Evolutionary conservation across 1,284 basidiomycete genomes (phyloP).

Genomic region (Trichosporon ovoides): DNA sequence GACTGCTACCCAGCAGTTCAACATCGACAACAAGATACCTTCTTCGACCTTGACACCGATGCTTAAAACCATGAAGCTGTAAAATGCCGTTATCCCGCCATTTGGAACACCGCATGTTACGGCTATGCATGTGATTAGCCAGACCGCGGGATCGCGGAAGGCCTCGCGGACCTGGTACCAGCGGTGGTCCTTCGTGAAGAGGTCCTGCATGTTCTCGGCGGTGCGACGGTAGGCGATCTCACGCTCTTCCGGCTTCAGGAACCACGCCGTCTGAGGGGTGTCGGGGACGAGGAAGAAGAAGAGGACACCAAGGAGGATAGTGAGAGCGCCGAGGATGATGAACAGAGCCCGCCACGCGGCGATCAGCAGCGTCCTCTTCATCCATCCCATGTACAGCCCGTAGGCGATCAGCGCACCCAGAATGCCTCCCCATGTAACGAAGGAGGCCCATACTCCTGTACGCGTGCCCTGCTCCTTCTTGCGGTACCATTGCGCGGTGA

Average conservation of each 20-base stretch:
- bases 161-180: conserved; percentile 30
- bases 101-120: conserved; percentile 16
- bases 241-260: conserved; percentile 28
- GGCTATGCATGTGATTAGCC: conserved; percentile 3
- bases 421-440: conserved; percentile 20
- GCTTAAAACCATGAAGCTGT: conserved; percentile 20
- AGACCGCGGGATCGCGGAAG: conserved; percentile 21
- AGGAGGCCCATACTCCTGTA: conserved; percentile 21
- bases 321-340: conserved; percentile 25
- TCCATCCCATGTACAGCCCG: conserved; percentile 16
- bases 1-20: conserved; percentile 16
- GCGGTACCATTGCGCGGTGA: conserved; percentile 24
- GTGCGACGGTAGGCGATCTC: conserved; percentile 27
- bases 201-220: conserved; percentile 30
- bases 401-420: conserved; percentile 23
- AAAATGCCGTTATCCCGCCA: conserved; percentile 25
- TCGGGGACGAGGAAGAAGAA: conserved; percentile 32
- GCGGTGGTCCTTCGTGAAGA: conserved; percentile 24
- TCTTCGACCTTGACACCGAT: conserved; percentile 18
- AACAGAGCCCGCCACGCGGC: conserved; percentile 23
- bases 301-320: conserved; percentile 20
- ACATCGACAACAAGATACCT: conserved; percentile 19
- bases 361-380: conserved; percentile 13
- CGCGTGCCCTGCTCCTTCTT: conserved; percentile 15
- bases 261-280: conserved; percentile 26